Evolutionary conservation across 352 stramenopile genomes (phyloP).

Genomic region (Pythium volutum): DNA sequence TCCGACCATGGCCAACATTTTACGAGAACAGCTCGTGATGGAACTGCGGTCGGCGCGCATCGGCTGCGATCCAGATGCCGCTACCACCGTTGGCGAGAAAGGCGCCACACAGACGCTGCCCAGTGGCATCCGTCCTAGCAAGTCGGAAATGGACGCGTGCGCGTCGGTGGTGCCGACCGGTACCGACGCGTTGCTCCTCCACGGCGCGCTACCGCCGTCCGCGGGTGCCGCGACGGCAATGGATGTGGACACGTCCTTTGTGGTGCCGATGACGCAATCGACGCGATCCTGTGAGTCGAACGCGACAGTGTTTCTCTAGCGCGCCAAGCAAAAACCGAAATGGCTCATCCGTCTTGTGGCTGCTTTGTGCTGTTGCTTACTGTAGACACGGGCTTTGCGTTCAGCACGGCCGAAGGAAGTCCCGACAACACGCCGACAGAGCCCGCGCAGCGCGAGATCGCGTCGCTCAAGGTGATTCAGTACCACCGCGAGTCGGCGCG

Average conservation of each 20-base stretch:
- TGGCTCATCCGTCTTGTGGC: not conserved
- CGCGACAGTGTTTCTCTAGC: no score
- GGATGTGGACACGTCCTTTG: slow-evolving; percentile 15
- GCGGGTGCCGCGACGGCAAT: not conserved
- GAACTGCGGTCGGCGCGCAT: slow-evolving; percentile 43
- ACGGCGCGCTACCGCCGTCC: not conserved
- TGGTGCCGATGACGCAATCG: slow-evolving; percentile 4
- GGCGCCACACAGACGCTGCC: no score
- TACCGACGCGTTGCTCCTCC: not conserved
- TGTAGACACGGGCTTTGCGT: slow-evolving; percentile 49
- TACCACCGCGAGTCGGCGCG: slow-evolving; percentile 25
- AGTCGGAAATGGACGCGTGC: not conserved
- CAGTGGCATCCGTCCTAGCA: no score
- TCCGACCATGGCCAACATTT: slow-evolving; percentile 58
- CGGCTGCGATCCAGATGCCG: not conserved
- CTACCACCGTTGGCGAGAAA: not conserved
- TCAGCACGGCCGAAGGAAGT: slow-evolving; percentile 40
- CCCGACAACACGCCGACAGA: not conserved
- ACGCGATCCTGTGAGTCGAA: slow-evolving; percentile 5
- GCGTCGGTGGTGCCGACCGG: not conserved
- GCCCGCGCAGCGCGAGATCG: slow-evolving; percentile 34
- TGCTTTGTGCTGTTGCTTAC: not conserved
- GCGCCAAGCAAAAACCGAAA: no score
- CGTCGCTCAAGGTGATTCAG: slow-evolving; percentile 43
- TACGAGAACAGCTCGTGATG: slow-evolving; percentile 57